Evolutionary conservation across 495 filamentous ascomycete species (phyloP).

Genomic region (Hypomontagnella monticulosa): DNA sequence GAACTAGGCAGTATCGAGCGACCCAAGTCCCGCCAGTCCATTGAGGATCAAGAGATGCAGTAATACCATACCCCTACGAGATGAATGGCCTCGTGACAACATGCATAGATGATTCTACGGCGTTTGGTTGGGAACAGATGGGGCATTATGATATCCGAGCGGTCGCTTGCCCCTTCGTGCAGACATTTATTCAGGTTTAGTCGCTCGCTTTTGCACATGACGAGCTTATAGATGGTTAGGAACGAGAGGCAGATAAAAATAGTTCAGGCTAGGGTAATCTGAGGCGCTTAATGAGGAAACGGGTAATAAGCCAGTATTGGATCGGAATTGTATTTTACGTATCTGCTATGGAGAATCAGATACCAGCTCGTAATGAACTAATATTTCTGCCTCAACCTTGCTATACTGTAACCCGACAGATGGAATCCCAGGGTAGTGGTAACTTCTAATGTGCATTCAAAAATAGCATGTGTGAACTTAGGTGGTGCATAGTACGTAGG

Average conservation of each 20-base stretch:
- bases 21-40: conserved; percentile 43
- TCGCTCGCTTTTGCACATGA: conserved; percentile 31
- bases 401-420: not conserved
- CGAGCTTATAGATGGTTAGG: conserved; percentile 34
- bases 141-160: conserved; percentile 43
- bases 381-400: conserved; percentile 5
- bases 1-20: conserved; percentile 70
- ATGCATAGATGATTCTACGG: conserved; percentile 44
- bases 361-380: conserved; percentile 31
- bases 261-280: conserved; percentile 23
- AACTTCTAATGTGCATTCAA: not conserved
- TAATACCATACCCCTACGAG: conserved; percentile 34
- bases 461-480: not conserved
- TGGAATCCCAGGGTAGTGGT: not conserved
- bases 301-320: conserved; percentile 29
- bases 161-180: conserved; percentile 41
- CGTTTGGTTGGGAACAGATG: conserved; percentile 30
- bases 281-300: conserved; percentile 9
- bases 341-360: conserved; percentile 38
- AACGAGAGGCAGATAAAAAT: conserved; percentile 20
- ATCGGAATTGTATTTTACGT: conserved; percentile 26
- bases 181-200: conserved; percentile 24
- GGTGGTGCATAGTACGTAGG: not conserved
- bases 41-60: conserved; percentile 51
- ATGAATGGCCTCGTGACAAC: conserved; percentile 11